Base-by-base conservation (phyloP, 2,329 filamentous ascomycete species). In the Monilinia fructicola region DNA sequence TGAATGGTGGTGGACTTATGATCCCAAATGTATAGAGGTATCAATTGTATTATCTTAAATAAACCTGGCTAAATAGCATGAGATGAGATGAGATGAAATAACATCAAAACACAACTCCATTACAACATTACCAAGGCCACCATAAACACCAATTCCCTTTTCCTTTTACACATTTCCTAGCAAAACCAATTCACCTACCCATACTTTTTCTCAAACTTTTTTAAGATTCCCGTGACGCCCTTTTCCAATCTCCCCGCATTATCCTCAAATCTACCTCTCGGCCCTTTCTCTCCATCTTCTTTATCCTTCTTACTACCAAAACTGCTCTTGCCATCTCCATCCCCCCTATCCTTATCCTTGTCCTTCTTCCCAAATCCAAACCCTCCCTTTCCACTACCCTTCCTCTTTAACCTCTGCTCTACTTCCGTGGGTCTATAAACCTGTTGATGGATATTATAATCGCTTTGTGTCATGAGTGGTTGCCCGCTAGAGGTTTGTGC, bases 161-260 rank as follows among this genome's bases (percentile, higher is more conserved):
- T 31, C 16, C 28, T 31, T 14, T 26, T 16, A 11, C 28, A 4
- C 52, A 26, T 21, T 3, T 28, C 52, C 5, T 28, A 54, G 31
- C 11, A 12, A 23, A 52, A 18, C 10, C 23, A 18, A 21, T 16
- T 56, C 18, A 46, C 42, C 67, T 71, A 77, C 14, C 75, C 75
- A 70, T 74, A 74, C 69, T 74, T 90, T 85, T 91, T 92, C 80
- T 93, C 90, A 77, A 93, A 83, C 79, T 88, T 91, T 83, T 89
- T 92, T 71, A 93, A 77, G 81, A 92, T 88, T 9, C 87, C 86
- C 38, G 86, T 84, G 5, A 92, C 84, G 1, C 89, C 87, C 76
- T 87, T 87, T 79, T 93, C 90, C 44, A 92, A 73, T 72, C 85
- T 83, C 38, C 85, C 87, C 0, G 89, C 86, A 68, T 85, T 84